phyloP scores from a whole-genome alignment of 176 grass and related monocot species.

The Aegilops bicornis region DNA sequence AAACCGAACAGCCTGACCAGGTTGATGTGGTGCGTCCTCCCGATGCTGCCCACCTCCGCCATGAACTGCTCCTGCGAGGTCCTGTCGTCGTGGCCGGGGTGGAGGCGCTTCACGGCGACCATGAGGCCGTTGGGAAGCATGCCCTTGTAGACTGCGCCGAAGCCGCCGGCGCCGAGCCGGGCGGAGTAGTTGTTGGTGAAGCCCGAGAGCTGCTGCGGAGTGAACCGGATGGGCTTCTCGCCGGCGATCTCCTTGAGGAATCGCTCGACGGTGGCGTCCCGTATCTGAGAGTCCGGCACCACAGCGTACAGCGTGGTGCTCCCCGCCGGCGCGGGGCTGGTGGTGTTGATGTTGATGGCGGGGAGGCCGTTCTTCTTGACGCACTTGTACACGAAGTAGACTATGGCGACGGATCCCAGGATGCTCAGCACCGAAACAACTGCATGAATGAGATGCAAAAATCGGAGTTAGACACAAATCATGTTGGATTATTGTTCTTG shows the following conservation, averaged over 20 bases:
- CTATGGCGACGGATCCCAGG: background rate
- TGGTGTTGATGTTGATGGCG: background rate
- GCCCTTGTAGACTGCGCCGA: background rate
- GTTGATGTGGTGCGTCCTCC: conserved; percentile 7
- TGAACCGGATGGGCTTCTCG: conserved; percentile 30
- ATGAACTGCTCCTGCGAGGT: conserved; percentile 30
- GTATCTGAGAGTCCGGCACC: background rate
- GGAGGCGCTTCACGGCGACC: conserved; percentile 19
- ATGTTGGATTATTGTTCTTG: background rate
- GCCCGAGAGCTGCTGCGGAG: background rate
- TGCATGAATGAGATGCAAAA: background rate
- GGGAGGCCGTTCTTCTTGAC: background rate
- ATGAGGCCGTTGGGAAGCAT: background rate
- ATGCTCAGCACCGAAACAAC: background rate
- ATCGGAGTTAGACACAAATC: background rate
- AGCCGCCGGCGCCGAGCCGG: conserved; percentile 35
- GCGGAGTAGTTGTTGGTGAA: conserved; percentile 17
- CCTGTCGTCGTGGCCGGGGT: background rate
- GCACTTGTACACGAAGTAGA: background rate
- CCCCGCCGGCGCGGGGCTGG: background rate
- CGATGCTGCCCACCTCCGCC: background rate
- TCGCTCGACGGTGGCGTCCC: background rate
- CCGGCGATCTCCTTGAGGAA: background rate
- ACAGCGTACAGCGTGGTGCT: background rate
- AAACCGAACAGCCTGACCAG: conserved; percentile 41